Conservation (phyloP, 2,329 filamentous ascomycete genomes). For the Gyromitra esculenta region DNA sequence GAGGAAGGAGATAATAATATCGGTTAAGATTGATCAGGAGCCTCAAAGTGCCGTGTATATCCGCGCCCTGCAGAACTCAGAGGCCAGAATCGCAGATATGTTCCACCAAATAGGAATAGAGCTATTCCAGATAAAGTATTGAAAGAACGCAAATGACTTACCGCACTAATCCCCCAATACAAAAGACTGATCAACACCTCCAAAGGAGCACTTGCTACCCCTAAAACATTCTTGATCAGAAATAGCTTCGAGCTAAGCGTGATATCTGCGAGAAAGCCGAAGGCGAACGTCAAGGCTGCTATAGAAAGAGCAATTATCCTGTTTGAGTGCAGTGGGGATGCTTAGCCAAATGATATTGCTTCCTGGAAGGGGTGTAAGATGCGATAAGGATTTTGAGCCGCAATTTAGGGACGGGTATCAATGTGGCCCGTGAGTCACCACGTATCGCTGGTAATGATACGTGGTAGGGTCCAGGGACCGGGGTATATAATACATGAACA, state of each 20-base stretch:
- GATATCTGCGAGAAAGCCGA: conserved; percentile 73
- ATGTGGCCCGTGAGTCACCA: conserved; percentile 31
- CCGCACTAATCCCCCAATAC: conserved; percentile 74
- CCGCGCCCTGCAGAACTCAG: conserved; percentile 22
- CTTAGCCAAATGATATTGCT: conserved; percentile 44
- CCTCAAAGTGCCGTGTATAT: conserved; percentile 36
- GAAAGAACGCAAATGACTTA: conserved; percentile 55
- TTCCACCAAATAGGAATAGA: not conserved
- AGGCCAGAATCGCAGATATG: not conserved
- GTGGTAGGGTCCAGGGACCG: conserved; percentile 24
- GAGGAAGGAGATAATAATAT: conserved; percentile 23
- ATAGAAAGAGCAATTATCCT: conserved; percentile 73
- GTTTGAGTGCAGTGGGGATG: conserved; percentile 12
- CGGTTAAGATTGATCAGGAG: conserved; percentile 31
- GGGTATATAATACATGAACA: not conserved
- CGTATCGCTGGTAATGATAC: not conserved
- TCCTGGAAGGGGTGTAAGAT: conserved; percentile 25
- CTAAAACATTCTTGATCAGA: conserved; percentile 72
- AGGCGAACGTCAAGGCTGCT: conserved; percentile 69
- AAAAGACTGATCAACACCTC: conserved; percentile 76
- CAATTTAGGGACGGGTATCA: conserved; percentile 28
- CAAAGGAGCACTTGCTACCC: conserved; percentile 73
- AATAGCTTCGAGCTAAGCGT: conserved; percentile 70
- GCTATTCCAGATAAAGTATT: not conserved
- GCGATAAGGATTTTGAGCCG: conserved; percentile 50